Percentiles rank a stretch among this genome's conserved stretches.
Conservation (phyloP, 2,329 filamentous ascomycete species). For the Elsinoe fawcettii region DNA sequence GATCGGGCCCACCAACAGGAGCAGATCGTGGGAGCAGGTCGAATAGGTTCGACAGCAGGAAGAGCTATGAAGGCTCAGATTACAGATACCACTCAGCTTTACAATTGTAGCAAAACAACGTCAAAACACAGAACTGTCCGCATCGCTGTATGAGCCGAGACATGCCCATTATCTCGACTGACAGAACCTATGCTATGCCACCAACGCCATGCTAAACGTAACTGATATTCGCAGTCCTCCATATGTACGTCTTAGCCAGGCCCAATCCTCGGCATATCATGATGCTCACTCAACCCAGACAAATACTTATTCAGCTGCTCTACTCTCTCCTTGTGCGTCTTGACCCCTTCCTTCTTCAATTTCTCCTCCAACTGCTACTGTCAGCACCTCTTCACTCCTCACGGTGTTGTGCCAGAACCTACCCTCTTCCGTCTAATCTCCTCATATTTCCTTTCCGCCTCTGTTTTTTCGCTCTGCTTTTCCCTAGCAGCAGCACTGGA, state of each 20-base stretch:
- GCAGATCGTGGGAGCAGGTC: neutral
- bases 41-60: neutral
- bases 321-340: constrained; percentile 94
- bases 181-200: no score
- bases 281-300: constrained; percentile 86
- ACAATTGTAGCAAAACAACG: neutral
- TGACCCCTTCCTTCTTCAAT: constrained; percentile 74
- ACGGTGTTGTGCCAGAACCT: constrained; percentile 32
- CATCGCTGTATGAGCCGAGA: no score
- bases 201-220: constrained; percentile 5
- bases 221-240: neutral
- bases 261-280: constrained; percentile 73
- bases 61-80: neutral
- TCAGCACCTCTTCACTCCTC: neutral
- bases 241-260: constrained; percentile 44
- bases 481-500: constrained; percentile 23
- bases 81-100: constrained; percentile 12
- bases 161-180: no score
- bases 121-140: no score
- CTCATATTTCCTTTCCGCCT: constrained; percentile 72
- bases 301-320: constrained; percentile 93
- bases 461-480: constrained; percentile 57
- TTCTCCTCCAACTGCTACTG: constrained; percentile 64
- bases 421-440: constrained; percentile 75
- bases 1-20: neutral